A percentile compares a stretch with the other conserved stretches of the same genome.
phyloP scores from a whole-genome alignment of 1,139 yeast genomes.

The Yamadazyma friedrichii region DNA sequence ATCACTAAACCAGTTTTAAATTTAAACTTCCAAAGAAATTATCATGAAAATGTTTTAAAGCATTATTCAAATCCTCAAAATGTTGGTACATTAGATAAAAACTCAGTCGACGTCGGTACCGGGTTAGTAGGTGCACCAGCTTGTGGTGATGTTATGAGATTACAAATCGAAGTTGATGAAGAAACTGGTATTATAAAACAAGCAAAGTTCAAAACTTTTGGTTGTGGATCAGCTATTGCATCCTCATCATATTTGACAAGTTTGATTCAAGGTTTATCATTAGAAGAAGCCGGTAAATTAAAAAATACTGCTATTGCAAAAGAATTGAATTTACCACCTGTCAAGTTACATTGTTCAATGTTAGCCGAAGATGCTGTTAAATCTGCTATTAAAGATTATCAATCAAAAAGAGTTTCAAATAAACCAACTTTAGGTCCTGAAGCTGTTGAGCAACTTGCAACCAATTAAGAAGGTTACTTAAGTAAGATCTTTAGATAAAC shows the following conservation, averaged over 20 bases:
- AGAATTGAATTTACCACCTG: constrained; percentile 94
- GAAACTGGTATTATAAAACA: constrained; percentile 88
- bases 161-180: constrained; percentile 91
- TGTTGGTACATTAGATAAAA: constrained; percentile 89
- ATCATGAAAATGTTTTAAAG: constrained; percentile 81
- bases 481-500: too few species aligned
- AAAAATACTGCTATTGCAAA: constrained; percentile 91
- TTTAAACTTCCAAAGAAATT: constrained; percentile 29
- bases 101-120: constrained; percentile 81
- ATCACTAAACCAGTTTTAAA: neutral
- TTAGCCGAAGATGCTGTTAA: constrained; percentile 98
- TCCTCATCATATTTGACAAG: constrained; percentile 94
- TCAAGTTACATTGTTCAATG: constrained; percentile 96
- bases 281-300: constrained; percentile 90
- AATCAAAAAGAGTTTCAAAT: constrained; percentile 56
- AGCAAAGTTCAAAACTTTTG: constrained; percentile 96
- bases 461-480: constrained; percentile 2
- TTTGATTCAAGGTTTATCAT: constrained; percentile 88
- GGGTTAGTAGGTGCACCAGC: constrained; percentile 99
- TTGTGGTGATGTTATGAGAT: constrained; percentile 98
- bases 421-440: constrained; percentile 47
- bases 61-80: constrained; percentile 96
- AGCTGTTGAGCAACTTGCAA: constrained; percentile 15
- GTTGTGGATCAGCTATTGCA: constrained; percentile 98
- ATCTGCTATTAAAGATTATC: constrained; percentile 94